phyloP scores from a whole-genome alignment of 139 green algal genomes.

The Volvox africanus region DNA sequence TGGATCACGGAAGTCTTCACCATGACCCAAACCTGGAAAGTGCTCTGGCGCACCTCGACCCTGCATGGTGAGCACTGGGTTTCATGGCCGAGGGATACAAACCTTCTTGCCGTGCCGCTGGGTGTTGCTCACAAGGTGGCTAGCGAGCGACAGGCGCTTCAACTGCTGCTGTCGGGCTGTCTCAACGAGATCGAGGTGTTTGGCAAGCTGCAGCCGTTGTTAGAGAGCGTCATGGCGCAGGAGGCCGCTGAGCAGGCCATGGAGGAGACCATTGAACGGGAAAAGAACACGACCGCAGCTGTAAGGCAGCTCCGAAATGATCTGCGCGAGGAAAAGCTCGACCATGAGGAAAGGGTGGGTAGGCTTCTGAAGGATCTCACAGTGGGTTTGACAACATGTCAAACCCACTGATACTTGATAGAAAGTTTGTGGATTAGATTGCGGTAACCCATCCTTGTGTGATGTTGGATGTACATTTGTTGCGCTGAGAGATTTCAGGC shows the following conservation, averaged over 20 bases:
- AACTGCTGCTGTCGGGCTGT: slow-evolving; percentile 68
- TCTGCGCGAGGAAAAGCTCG: slow-evolving; percentile 74
- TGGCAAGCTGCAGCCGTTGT: slow-evolving; percentile 61
- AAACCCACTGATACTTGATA: no score
- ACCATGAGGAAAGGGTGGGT: slow-evolving; percentile 81
- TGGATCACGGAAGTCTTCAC: no score
- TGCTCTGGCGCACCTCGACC: no score
- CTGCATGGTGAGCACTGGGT: no score
- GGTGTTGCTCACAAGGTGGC: slow-evolving; percentile 54
- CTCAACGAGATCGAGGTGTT: slow-evolving; percentile 69
- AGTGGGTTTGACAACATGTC: no score
- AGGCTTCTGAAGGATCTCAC: no score
- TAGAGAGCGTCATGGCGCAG: slow-evolving; percentile 71
- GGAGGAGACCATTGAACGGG: slow-evolving; percentile 75
- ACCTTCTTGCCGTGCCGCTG: background rate
- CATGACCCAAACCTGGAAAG: no score
- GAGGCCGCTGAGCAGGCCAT: slow-evolving; percentile 75
- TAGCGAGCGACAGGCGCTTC: slow-evolving; percentile 71
- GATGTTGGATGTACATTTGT: no score
- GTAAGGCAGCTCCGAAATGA: slow-evolving; percentile 76
- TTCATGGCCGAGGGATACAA: background rate
- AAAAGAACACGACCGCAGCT: slow-evolving; percentile 68
- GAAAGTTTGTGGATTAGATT: no score
- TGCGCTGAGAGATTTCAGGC: no score
- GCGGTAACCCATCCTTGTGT: no score